These are phyloP conservation scores for Fraxinus ornus DNA, from an alignment of 305 asterid species.

Conservation along the genomic window DNA sequence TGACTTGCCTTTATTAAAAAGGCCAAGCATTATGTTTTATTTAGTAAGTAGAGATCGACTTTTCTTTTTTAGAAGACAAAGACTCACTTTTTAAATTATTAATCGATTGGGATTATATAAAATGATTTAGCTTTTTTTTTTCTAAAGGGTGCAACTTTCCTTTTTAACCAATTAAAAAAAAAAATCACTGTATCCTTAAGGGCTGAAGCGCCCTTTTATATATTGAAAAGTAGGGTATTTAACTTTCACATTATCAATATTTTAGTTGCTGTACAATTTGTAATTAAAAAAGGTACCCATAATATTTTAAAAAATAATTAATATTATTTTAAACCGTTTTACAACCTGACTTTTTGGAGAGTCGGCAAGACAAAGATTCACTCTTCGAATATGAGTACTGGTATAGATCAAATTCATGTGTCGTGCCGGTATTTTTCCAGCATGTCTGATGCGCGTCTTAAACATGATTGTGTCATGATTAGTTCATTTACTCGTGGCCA, in stretches of 20 bases:
- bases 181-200: background rate
- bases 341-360: background rate
- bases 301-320: background rate
- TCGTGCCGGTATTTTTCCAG: background rate
- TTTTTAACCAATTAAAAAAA: background rate
- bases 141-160: background rate
- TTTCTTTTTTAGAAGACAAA: background rate
- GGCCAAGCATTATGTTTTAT: background rate
- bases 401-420: background rate
- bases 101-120: background rate
- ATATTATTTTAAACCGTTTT: background rate
- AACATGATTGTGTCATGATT: background rate
- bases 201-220: background rate
- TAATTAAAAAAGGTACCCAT: background rate
- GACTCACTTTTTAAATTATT: background rate
- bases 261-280: background rate
- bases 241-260: background rate
- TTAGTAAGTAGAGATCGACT: background rate
- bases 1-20: background rate
- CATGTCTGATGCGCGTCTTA: background rate
- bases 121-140: background rate
- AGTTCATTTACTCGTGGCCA: background rate
- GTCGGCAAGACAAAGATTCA: background rate
- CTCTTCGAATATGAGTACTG: background rate
- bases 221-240: background rate